Evolutionary conservation across 2,329 filamentous ascomycete species (phyloP), one percentile per base, ranked within the genome.

Genomic region (Talaromyces sp.): DNA sequence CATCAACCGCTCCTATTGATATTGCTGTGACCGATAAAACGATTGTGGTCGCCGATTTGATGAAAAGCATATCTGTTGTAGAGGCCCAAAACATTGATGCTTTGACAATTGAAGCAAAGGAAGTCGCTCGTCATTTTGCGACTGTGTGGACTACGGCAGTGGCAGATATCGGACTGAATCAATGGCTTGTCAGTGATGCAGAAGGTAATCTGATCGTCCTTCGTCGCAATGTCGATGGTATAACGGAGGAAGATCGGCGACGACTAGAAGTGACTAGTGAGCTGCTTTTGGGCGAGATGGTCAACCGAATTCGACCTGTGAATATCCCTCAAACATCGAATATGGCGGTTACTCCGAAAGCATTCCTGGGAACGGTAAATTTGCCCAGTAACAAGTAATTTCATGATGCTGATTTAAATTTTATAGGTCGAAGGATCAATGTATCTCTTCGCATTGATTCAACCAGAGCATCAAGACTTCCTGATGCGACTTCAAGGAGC

Each of bases 11-110:
- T 37, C 93, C 95, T 0, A 87, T 96, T 16, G 91, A 94, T 69
- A 76, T 98, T 7, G 87, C 89, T 10, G 85, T 97, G 14, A 86
- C 87, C 1, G 90, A 86, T 0, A 88, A 89, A 69, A 83, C 86
- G 27, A 93, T 99, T 68, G 92, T 91, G 0, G 88, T 98, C 10
- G 91, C 90, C 0, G 95, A 99, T 73, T 81, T 99, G 54, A 97
- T 97, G 91, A 97, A 98, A 79, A 96, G 92, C 1, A 83, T 96
- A 27, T 89, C 90, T 1, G 80, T 98, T 6, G 82, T 97, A 9
- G 84, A 95, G 73, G 85, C 82, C 61, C 82, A 98, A 8, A 27
- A 64, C 39, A 35, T 39, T 4, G 62, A 66, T 10, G 45, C 39
- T 14, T 58, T 64, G 2, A 60, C 41, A 19, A 43, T 58, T 3